Conservation (phyloP, 2,329 filamentous ascomycete genomes). For the Cryoendolithus antarcticus region DNA sequence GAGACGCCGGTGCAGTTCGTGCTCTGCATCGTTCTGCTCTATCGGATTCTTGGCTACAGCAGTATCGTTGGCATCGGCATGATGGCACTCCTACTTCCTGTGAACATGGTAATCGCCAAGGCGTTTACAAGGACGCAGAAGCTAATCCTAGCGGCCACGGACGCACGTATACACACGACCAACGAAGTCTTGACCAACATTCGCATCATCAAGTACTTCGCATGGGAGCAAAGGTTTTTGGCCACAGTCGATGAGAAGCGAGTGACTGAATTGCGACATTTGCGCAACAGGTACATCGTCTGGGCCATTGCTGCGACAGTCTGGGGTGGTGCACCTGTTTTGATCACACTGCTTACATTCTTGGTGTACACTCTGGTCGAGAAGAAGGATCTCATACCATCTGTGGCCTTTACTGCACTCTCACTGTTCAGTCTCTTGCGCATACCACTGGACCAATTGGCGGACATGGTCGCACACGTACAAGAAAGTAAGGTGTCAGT, state of each 20-base stretch:
- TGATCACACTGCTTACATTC: conserved; percentile 96
- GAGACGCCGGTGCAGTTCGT: conserved; percentile 79
- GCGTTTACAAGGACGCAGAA: conserved; percentile 81
- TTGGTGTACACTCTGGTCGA: conserved; percentile 84
- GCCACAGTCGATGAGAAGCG: conserved; percentile 83
- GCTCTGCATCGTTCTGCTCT: conserved; percentile 70
- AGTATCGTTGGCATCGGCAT: conserved; percentile 86
- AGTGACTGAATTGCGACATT: conserved; percentile 58
- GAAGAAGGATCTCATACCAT: conserved; percentile 77
- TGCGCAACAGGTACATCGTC: conserved; percentile 74
- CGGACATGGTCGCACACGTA: conserved; percentile 97
- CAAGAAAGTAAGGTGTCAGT: conserved; percentile 96
- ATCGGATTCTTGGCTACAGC: conserved; percentile 80
- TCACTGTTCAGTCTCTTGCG: conserved; percentile 91
- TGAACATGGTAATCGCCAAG: conserved; percentile 81
- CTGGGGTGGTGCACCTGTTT: conserved; percentile 88
- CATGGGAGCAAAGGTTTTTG: conserved; percentile 89
- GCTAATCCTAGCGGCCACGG: conserved; percentile 80
- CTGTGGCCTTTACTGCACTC: conserved; percentile 87
- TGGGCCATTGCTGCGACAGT: conserved; percentile 88
- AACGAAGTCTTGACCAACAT: conserved; percentile 97
- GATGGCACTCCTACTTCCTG: conserved; percentile 75
- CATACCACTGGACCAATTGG: conserved; percentile 86
- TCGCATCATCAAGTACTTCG: conserved; percentile 98
- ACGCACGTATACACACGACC: conserved; percentile 89